Base-by-base conservation (phyloP, 306 rosid species). In the Fragaria iinumae region DNA sequence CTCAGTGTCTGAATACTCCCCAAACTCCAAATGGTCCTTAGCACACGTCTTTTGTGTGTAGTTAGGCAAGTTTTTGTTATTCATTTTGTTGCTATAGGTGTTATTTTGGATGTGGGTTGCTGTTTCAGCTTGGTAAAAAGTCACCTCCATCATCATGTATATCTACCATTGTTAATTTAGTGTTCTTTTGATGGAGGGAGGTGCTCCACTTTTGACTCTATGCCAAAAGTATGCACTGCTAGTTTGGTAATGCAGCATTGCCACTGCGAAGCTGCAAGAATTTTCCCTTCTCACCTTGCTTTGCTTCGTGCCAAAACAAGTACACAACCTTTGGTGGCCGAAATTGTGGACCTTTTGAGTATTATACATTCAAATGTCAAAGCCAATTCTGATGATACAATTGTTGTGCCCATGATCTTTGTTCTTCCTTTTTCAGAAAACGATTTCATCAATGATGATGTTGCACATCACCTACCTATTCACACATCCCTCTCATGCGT, bases 231-330 rank as follows among this genome's bases (percentile, higher is more conserved):
- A 3, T 32, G 75, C 3, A 18, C 12, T n/a, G 49, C 49, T 34
- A 17, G 76, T 38, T 72, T 71, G 75, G 75, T 49, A 20, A 38
- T n/a, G 20, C 39, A 55, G 76, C 76, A 72, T 36, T 53, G 50
- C 8, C 9, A 4, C 1, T 36, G 8, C 34, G 47, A 41, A 18
- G 47, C 12, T 34, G 64, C 75, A 52, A 34, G 13, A 11, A 3
- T 0, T 34, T 53, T 36, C 20, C 12, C 36, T 36, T 20, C 56
- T 72, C 34, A 11, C 65, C 11, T 34, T 52, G 32, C 48, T 6
- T 36, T 53, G 34, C 49, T 53, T 27, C 9, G 6, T 8, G 20
- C 72, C 17, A 0, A 44, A 44, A 69, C 16, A 65, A 36, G 16
- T 4, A 21, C 18, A 25, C 18, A 25, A 60, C 41, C 67, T 5